Evolutionary conservation across 106 monocot species (phyloP), one percentile per base, ranked within the genome.

Genomic region (Gastrodia elata): DNA sequence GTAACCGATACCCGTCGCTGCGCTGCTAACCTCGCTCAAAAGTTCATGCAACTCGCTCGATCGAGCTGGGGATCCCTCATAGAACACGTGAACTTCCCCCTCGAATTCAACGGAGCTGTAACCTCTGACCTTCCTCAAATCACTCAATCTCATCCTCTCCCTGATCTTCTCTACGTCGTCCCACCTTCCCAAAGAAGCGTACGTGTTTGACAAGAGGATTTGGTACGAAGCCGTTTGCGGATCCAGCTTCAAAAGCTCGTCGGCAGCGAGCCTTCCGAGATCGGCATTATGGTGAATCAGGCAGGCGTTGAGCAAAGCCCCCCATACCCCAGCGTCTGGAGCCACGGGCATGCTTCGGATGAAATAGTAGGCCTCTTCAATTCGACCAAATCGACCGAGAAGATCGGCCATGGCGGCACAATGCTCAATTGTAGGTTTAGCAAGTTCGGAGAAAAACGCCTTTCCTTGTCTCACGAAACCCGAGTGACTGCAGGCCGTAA

Each of bases 341-440:
- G 73, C 75, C 27, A 83, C 77, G 10, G 80, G 74, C 89, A 89
- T 89, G 57, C 39, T 76, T 64, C 74, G 43, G 42, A 89, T 81
- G 40, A 89, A 24, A 33, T n/a, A 5, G 28, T 74, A 56, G 28
- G 85, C 89, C 44, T 83, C 83, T 43, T 48, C 57, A 0, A 89
- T 26, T 9, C n/a, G 68, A 10, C 89, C 83, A 0, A 77, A 83
- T 68, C 89, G 72, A 20, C 86, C 75, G 8, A 89, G 43, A 26
- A 89, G 79, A 74, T 89, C 89, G 41, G 86, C 80, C 78, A 89
- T 83, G 37, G 85, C 83, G 18, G 85, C 89, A 57, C 78, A 86
- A 34, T 89, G 89, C 77, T 89, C 72, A 44, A 83, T 39, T 14
- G 43, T 65, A 18, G 86, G 86, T 18, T 68, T 68, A 39, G 68